A percentile compares a stretch with the other conserved stretches of the same genome.
Conservation (phyloP, 257 asterid species). For the Rhazya stricta region DNA sequence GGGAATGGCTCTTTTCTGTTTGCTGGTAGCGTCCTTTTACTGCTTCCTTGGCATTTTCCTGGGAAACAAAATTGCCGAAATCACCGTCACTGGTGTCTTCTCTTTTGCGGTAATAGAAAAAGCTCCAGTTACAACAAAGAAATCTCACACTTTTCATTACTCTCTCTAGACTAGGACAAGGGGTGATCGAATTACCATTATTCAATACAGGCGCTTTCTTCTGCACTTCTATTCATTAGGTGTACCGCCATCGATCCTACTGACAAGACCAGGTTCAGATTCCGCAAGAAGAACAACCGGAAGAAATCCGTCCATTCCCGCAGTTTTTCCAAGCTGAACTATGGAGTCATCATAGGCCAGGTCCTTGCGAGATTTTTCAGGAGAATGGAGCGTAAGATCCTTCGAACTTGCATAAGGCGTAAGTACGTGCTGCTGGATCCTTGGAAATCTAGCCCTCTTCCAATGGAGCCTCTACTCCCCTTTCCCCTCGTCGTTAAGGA, state of each 20-base stretch:
- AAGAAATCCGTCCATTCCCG: neutral
- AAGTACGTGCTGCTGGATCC: slow-evolving; percentile 59
- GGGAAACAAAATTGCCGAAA: slow-evolving; percentile 58
- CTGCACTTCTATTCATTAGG: slow-evolving; percentile 65
- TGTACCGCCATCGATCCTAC: slow-evolving; percentile 81
- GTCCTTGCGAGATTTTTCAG: slow-evolving; percentile 52
- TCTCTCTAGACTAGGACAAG: neutral
- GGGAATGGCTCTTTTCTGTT: slow-evolving; percentile 67
- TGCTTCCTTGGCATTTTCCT: slow-evolving; percentile 83
- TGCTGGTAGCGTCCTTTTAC: slow-evolving; percentile 63
- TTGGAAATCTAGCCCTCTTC: slow-evolving; percentile 40
- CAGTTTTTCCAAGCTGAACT: slow-evolving; percentile 34
- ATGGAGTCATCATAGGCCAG: slow-evolving; percentile 44
- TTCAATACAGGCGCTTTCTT: slow-evolving; percentile 52
- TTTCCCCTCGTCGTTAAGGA: slow-evolving; percentile 62
- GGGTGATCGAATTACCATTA: neutral
- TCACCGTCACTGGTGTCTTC: slow-evolving; percentile 51
- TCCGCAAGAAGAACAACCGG: slow-evolving; percentile 41
- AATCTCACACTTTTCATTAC: neutral
- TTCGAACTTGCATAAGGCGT: slow-evolving; percentile 71
- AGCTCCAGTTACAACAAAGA: too few species aligned
- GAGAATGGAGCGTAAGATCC: slow-evolving; percentile 70
- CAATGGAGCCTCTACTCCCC: slow-evolving; percentile 64
- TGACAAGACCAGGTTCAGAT: slow-evolving; percentile 60
- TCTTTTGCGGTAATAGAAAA: slow-evolving; percentile 51